These are phyloP conservation scores for Monascus purpureus DNA, from an alignment of 495 filamentous ascomycete species.

Conservation along the genomic window DNA sequence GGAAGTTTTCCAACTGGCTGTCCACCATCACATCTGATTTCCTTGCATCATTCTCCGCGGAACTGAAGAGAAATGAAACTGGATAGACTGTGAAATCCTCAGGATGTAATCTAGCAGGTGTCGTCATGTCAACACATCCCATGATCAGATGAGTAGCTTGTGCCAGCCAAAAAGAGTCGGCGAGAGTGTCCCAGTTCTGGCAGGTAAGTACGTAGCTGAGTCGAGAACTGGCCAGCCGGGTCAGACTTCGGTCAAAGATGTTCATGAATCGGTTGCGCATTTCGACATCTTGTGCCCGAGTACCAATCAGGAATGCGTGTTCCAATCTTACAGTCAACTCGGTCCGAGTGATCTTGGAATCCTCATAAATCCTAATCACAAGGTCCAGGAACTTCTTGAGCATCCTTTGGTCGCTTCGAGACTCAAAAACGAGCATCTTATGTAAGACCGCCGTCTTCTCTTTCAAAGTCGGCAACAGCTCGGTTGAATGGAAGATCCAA, in stretches of 20 bases:
- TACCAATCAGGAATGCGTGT: constrained; percentile 93
- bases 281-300: constrained; percentile 83
- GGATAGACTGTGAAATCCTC: constrained; percentile 74
- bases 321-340: constrained; percentile 94
- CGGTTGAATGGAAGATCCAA: constrained; percentile 89
- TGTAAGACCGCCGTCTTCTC: constrained; percentile 94
- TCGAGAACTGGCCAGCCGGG: constrained; percentile 70
- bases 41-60: constrained; percentile 53
- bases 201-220: constrained; percentile 75
- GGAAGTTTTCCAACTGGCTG: constrained; percentile 64
- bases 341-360: constrained; percentile 83
- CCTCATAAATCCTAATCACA: constrained; percentile 94
- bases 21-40: constrained; percentile 64
- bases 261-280: constrained; percentile 93
- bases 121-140: constrained; percentile 77
- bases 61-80: constrained; percentile 49
- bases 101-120: constrained; percentile 54
- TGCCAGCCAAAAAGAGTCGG: constrained; percentile 89
- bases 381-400: constrained; percentile 86
- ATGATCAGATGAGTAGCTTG: constrained; percentile 87
- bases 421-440: constrained; percentile 95
- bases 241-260: constrained; percentile 86
- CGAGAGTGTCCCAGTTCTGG: constrained; percentile 96
- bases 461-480: constrained; percentile 89
- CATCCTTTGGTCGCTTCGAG: constrained; percentile 64